Conservation (phyloP, 345 rosid genomes). For the Physaria fendleri region DNA sequence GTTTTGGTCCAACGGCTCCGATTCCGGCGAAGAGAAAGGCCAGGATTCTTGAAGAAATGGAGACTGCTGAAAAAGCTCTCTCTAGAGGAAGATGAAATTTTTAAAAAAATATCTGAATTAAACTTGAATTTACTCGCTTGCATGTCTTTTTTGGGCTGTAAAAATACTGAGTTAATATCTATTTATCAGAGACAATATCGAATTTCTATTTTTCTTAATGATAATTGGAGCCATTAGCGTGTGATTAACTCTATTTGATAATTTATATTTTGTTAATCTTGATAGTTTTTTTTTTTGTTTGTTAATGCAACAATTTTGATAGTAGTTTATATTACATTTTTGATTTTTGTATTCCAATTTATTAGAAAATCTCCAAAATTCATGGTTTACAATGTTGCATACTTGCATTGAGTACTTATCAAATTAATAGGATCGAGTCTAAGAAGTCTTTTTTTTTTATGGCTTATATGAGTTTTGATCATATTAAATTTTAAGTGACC, state of each 20-base stretch:
- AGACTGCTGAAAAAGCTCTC: conserved; percentile 82
- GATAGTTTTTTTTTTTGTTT: too few species aligned
- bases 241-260: too few species aligned
- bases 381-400: background rate
- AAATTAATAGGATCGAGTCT: background rate
- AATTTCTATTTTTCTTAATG: background rate
- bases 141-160: background rate
- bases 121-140: conserved; percentile 1
- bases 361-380: background rate
- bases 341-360: background rate
- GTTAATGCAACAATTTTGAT: too few species aligned
- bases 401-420: background rate
- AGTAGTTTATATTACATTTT: background rate
- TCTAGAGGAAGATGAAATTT: conserved; percentile 58
- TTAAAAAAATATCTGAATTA: too few species aligned
- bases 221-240: background rate
- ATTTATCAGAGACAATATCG: background rate
- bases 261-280: too few species aligned
- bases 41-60: conserved; percentile 91
- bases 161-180: background rate
- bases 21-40: conserved; percentile 75
- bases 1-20: conserved; percentile 91
- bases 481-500: background rate
- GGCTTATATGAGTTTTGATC: conserved; percentile 11
- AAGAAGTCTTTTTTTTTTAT: background rate